phyloP scores from a whole-genome alignment of 495 filamentous ascomycete species.

The Lophiostoma macrostomum region DNA sequence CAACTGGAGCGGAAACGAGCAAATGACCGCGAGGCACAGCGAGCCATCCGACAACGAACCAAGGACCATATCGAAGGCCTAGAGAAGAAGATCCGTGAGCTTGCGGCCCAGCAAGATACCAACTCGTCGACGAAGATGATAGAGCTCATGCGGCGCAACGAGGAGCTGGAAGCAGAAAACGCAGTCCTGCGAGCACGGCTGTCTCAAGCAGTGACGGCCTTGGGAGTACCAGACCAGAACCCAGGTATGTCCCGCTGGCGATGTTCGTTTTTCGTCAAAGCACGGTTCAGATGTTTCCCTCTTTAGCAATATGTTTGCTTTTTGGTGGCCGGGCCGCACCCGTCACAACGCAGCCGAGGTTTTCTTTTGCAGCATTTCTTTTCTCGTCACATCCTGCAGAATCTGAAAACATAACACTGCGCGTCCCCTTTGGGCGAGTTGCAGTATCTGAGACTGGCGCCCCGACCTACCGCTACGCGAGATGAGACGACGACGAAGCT shows the following conservation, averaged over 20 bases:
- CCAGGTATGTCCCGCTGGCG: constrained; percentile 26
- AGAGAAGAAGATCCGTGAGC: constrained; percentile 66
- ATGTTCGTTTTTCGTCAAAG: constrained; percentile 6
- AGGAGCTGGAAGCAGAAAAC: constrained; percentile 54
- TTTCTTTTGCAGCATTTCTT: not conserved
- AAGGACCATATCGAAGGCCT: constrained; percentile 76
- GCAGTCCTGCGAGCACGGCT: constrained; percentile 37
- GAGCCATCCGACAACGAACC: constrained; percentile 78
- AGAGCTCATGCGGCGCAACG: constrained; percentile 52
- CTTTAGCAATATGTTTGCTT: constrained; percentile 8
- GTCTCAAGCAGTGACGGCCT: constrained; percentile 29
- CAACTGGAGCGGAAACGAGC: constrained; percentile 72
- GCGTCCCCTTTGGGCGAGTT: constrained; percentile 17
- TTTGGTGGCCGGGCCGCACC: constrained; percentile 13
- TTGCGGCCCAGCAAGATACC: constrained; percentile 47
- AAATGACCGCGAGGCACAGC: constrained; percentile 86
- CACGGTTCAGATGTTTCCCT: constrained; percentile 9
- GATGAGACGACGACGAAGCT: not conserved
- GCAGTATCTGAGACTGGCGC: constrained; percentile 11
- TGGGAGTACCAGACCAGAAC: constrained; percentile 28
- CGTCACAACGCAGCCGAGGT: not conserved
- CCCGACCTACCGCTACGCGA: not conserved
- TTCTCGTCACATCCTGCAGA: constrained; percentile 3
- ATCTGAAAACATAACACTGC: not conserved
- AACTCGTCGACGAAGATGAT: constrained; percentile 41